These are phyloP conservation scores for Nicotiana benthamiana DNA, from an alignment of 257 asterid genomes.

Conservation along the genomic window DNA sequence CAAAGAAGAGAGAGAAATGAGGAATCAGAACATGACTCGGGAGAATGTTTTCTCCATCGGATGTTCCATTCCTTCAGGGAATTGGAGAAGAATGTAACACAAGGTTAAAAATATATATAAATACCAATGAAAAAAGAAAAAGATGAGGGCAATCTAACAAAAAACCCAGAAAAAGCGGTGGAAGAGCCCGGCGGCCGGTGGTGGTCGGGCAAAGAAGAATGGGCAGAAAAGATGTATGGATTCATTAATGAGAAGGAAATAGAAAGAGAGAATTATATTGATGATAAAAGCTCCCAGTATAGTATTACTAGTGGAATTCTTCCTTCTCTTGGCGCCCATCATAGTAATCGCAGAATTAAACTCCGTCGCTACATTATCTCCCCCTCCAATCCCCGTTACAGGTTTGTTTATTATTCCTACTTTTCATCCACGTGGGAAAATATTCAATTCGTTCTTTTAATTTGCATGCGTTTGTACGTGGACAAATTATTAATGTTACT, in stretches of 20 bases:
- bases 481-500: not conserved
- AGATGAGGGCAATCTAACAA: no score
- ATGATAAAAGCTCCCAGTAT: slow-evolving; percentile 42
- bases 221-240: not conserved
- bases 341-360: slow-evolving; percentile 27
- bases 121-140: no score
- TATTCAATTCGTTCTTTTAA: not conserved
- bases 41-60: no score
- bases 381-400: slow-evolving; percentile 51
- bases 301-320: slow-evolving; percentile 46
- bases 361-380: slow-evolving; percentile 45
- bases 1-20: no score
- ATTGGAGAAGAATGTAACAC: no score
- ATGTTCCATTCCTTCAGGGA: no score
- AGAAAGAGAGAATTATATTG: slow-evolving; percentile 27
- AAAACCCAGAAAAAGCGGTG: no score
- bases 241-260: slow-evolving; percentile 31
- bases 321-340: slow-evolving; percentile 63
- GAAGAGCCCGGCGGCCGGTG: no score
- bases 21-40: no score
- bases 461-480: not conserved
- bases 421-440: not conserved
- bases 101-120: no score
- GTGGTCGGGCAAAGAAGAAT: no score
- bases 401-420: slow-evolving; percentile 13